phyloP scores from a whole-genome alignment of 148 eudicot genomes.

The Spergularia marina region DNA sequence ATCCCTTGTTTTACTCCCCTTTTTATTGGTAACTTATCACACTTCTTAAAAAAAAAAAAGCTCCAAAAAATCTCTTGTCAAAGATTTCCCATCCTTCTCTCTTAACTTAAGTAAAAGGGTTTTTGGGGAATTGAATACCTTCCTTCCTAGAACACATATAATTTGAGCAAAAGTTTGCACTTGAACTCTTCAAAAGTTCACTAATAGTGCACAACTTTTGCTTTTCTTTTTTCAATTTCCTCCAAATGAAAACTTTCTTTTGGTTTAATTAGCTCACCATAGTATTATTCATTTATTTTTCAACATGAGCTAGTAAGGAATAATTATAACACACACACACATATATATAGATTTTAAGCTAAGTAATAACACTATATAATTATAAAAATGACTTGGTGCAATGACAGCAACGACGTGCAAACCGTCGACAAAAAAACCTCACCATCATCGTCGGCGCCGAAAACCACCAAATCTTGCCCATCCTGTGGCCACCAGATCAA shows the following conservation, averaged over 20 bases:
- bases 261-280: conserved; percentile 5
- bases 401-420: conserved; percentile 25
- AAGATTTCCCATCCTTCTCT: conserved; percentile 26
- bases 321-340: neutral
- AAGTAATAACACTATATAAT: neutral
- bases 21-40: conserved; percentile 26
- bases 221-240: conserved; percentile 10
- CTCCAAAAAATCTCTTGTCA: conserved; percentile 22
- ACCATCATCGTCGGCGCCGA: conserved; percentile 17
- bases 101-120: conserved; percentile 33
- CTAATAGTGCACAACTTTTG: neutral
- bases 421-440: conserved; percentile 27
- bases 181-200: conserved; percentile 20
- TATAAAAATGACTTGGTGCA: conserved; percentile 54
- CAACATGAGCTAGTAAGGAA: neutral
- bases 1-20: conserved; percentile 29
- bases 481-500: conserved; percentile 64
- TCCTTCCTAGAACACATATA: conserved; percentile 32
- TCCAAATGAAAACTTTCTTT: conserved; percentile 12
- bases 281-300: conserved; percentile 3
- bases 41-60: conserved; percentile 13
- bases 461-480: conserved; percentile 40
- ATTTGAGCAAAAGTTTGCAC: conserved; percentile 23
- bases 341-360: neutral
- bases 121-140: conserved; percentile 32